These are phyloP conservation scores for Sporobolomyces pararoseus DNA, from an alignment of 768 basidiomycete species.

Conservation along the genomic window DNA sequence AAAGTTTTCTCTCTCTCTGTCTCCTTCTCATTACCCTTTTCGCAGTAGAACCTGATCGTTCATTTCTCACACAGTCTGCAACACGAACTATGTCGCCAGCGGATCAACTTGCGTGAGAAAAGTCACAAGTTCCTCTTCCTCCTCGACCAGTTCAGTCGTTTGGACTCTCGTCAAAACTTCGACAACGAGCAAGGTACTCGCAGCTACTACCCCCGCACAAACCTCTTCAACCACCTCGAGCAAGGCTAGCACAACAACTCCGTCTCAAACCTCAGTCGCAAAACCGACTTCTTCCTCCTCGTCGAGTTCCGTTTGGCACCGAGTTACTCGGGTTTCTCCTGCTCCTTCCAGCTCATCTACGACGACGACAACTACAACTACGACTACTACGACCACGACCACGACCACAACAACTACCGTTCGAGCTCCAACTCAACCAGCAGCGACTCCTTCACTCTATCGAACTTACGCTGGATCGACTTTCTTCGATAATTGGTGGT, in stretches of 20 bases:
- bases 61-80: neutral
- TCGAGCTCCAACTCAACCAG: constrained; percentile 5
- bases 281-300: neutral
- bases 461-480: constrained; percentile 6
- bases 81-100: constrained; percentile 1
- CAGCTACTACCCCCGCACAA: no score
- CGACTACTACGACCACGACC: constrained; percentile 1
- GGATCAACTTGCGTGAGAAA: neutral
- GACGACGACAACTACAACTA: neutral
- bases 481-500: constrained; percentile 17
- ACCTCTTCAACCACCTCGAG: no score
- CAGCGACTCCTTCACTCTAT: constrained; percentile 14
- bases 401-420: constrained; percentile 3
- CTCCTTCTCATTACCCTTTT: neutral
- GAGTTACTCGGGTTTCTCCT: neutral
- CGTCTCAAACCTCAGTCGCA: neutral
- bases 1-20: neutral
- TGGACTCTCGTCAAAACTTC: no score
- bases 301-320: neutral
- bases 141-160: no score
- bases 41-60: neutral
- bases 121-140: neutral
- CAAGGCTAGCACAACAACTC: no score
- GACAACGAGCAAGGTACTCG: no score
- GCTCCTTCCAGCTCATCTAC: neutral